Evolutionary conservation across 2,329 filamentous ascomycete species (phyloP), one percentile per base, ranked within the genome.

Genomic region (Ophiostoma fasciatum): DNA sequence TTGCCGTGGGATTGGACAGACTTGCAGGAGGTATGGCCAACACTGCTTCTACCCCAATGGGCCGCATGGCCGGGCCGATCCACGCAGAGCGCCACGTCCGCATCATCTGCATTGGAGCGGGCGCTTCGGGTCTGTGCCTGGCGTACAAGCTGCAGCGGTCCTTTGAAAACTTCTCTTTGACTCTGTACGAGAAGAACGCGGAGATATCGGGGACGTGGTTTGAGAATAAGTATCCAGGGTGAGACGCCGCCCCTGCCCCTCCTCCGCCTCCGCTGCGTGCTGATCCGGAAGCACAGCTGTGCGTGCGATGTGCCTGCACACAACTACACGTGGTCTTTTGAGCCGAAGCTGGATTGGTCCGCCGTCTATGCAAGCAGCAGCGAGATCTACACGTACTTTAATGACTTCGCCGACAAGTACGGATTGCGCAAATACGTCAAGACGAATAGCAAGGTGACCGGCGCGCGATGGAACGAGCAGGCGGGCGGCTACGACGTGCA

Each of bases 121-220:
- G 38, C 4, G 38, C 38, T 4, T 18, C 34, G 5, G 38, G 38
- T 5, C 20, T 40, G 7, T 28, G 30, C 19, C 17, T 40, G 13
- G 42, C 42, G 2, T 42, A 44, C 35, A 40, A 44, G 21, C 18
- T 22, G 7, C 22, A 44, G 26, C 40, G 37, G 3, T 22, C 32
- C 1, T 15, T 44, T 2, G 22, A 36, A 6, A 38, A 44, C 0
- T 66, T 82, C 31, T 57, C 78, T 21, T 53, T 84, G 39, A 68
- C 62, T 1, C 71, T 80, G 26, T 71, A 71, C 35, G 75, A 81
- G 48, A 81, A 80, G 55, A 80, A 81, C 42, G 48, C 58, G 0
- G 73, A 78, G 35, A 65, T 79, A 48, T 73, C 48, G 1, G 52
- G 51, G 2, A 55, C 52, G 1, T 56, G 53, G 53, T 22, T 52